Conservation (phyloP, 768 basidiomycete species). For the Trametes cingulata region DNA sequence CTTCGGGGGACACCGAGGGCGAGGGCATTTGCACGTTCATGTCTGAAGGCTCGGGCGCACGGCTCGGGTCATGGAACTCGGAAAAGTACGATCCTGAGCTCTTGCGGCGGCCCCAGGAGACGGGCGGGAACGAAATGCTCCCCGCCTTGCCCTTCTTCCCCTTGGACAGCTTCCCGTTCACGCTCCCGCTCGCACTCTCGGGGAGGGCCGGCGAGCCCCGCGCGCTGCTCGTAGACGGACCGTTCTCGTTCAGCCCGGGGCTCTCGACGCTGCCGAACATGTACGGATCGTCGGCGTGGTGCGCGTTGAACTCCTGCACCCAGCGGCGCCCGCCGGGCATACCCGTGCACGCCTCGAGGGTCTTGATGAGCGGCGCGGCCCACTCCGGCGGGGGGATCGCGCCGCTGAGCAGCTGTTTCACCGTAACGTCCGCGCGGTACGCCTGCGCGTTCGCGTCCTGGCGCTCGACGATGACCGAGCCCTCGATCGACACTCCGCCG, state of each 20-base stretch:
- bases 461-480: slow-evolving; percentile 89
- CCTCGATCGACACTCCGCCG: slow-evolving; percentile 87
- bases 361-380: slow-evolving; percentile 73
- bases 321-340: slow-evolving; percentile 68
- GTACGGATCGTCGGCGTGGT: slow-evolving; percentile 42
- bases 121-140: slow-evolving; percentile 57
- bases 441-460: slow-evolving; percentile 90
- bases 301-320: slow-evolving; percentile 53
- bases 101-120: slow-evolving; percentile 56
- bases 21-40: background rate
- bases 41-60: slow-evolving; percentile 19
- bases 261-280: slow-evolving; percentile 58
- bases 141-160: slow-evolving; percentile 49
- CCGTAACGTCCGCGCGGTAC: slow-evolving; percentile 73
- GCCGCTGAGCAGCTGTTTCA: slow-evolving; percentile 80
- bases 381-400: slow-evolving; percentile 72
- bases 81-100: slow-evolving; percentile 59
- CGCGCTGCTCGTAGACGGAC: slow-evolving; percentile 1
- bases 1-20: slow-evolving; percentile 10
- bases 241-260: slow-evolving; percentile 34
- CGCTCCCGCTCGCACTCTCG: slow-evolving; percentile 6
- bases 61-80: slow-evolving; percentile 27
- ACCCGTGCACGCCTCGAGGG: slow-evolving; percentile 72
- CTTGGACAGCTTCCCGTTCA: slow-evolving; percentile 33
- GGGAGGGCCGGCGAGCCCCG: background rate